Conservation (phyloP, 306 rosid species). For the Cajanus cajan region DNA sequence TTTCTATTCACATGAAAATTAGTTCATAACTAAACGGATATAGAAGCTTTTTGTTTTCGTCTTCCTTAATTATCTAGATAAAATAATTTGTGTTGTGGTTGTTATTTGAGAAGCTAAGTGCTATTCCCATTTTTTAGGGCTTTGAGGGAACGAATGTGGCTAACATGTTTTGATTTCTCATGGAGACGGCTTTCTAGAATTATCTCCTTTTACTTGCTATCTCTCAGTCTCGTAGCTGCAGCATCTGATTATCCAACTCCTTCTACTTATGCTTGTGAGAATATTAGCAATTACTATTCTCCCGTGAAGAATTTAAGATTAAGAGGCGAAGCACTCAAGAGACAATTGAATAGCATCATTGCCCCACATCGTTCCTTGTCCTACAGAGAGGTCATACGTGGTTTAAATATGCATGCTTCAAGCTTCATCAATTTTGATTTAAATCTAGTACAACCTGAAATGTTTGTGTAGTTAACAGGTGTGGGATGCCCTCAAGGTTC, state of each 20-base stretch:
- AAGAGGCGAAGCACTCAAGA: constrained; percentile 52
- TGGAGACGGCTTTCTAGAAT: constrained; percentile 56
- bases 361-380: constrained; percentile 59
- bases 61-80: not conserved
- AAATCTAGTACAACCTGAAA: not conserved
- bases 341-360: constrained; percentile 50
- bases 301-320: constrained; percentile 33
- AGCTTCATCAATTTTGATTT: constrained; percentile 2
- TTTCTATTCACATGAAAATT: too few species aligned
- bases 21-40: too few species aligned
- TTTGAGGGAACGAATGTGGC: constrained; percentile 23
- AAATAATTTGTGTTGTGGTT: not conserved
- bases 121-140: constrained; percentile 23
- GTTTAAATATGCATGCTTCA: not conserved
- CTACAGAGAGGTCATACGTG: constrained; percentile 46
- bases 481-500: constrained; percentile 77
- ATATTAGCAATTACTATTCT: constrained; percentile 48
- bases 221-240: constrained; percentile 45
- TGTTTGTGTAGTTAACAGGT: constrained; percentile 40
- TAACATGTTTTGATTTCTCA: constrained; percentile 24
- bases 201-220: constrained; percentile 53
- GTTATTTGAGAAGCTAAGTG: constrained; percentile 10
- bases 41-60: too few species aligned
- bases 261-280: constrained; percentile 55
- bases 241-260: constrained; percentile 45